These are phyloP conservation scores for Allantophomopsis cytisporea DNA, from an alignment of 2,329 filamentous ascomycete species.

Conservation along the genomic window DNA sequence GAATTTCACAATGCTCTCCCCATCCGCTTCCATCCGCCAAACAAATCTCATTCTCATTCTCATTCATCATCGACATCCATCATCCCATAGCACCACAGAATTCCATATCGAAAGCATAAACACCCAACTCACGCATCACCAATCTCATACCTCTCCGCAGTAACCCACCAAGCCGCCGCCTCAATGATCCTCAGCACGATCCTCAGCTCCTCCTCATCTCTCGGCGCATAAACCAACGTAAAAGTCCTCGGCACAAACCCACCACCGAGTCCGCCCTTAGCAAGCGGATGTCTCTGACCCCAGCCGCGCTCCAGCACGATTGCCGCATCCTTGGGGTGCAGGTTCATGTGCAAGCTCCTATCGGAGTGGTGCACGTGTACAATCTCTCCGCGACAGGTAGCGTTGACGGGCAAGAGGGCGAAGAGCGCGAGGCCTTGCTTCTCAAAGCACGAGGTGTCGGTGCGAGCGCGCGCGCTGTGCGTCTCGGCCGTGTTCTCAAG, in stretches of 20 bases:
- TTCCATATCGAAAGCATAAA: too few relatives aligned
- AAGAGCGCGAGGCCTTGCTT: conserved; percentile 73
- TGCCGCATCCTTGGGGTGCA: conserved; percentile 67
- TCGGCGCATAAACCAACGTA: conserved; percentile 70
- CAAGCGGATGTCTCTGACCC: conserved; percentile 59
- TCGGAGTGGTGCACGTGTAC: conserved; percentile 70
- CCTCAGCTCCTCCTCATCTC: conserved; percentile 52
- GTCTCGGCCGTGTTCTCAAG: conserved; percentile 34
- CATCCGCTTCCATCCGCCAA: too few relatives aligned
- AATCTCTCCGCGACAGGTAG: conserved; percentile 68
- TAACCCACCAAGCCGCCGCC: conserved; percentile 59
- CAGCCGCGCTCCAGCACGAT: conserved; percentile 62
- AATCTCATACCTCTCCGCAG: conserved; percentile 3
- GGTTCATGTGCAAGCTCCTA: conserved; percentile 63
- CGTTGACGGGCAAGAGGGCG: conserved; percentile 48
- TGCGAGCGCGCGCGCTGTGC: conserved; percentile 35
- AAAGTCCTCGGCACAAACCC: conserved; percentile 53
- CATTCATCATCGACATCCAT: too few relatives aligned
- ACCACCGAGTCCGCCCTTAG: conserved; percentile 50
- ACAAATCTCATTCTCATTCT: too few relatives aligned
- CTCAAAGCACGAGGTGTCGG: conserved; percentile 64
- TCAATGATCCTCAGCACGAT: conserved; percentile 56
- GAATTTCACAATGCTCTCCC: too few relatives aligned
- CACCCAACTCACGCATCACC: too few relatives aligned
- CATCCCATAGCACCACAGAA: too few relatives aligned